phyloP scores from a whole-genome alignment of 106 monocot genomes.

The Iris macrosiphon region DNA sequence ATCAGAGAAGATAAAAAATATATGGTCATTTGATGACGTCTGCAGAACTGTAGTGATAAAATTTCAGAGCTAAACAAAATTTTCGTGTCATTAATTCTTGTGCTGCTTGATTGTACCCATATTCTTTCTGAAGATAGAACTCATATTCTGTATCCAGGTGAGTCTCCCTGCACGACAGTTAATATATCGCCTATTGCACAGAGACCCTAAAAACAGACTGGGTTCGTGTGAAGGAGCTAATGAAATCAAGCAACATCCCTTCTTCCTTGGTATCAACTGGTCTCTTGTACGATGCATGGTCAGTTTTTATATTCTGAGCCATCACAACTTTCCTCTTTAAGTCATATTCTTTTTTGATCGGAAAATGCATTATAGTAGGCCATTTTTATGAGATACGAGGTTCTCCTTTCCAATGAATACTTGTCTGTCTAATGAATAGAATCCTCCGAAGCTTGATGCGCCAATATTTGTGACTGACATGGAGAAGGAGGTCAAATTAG shows the following conservation, averaged over 20 bases:
- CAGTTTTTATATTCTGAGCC: too few species aligned
- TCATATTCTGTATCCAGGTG: too few species aligned
- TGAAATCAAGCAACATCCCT: conserved; percentile 80
- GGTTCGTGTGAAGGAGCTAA: conserved; percentile 88
- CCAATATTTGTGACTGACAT: conserved; percentile 30
- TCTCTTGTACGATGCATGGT: conserved; percentile 81
- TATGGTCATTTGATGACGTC: too few species aligned
- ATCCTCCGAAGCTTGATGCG: conserved; percentile 56
- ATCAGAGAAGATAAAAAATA: too few species aligned
- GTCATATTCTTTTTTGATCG: too few species aligned
- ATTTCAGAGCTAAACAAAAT: too few species aligned
- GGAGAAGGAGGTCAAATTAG: conserved; percentile 19
- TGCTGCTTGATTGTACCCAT: too few species aligned
- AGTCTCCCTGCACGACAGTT: conserved; percentile 63
- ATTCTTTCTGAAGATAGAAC: background rate
- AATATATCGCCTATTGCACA: conserved; percentile 72
- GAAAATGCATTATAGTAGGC: too few species aligned
- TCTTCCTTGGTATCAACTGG: conserved; percentile 87
- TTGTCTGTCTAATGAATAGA: conserved; percentile 22
- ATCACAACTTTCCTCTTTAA: too few species aligned
- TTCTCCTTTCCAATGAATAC: background rate
- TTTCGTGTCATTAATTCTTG: too few species aligned
- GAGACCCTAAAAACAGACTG: conserved; percentile 81
- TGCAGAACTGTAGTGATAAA: too few species aligned
- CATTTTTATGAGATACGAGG: too few species aligned